A percentile compares a stretch with the other conserved stretches of the same genome.
These are phyloP conservation scores for Olyra latifolia DNA, from an alignment of 176 grass and related monocot species.

Conservation along the genomic window DNA sequence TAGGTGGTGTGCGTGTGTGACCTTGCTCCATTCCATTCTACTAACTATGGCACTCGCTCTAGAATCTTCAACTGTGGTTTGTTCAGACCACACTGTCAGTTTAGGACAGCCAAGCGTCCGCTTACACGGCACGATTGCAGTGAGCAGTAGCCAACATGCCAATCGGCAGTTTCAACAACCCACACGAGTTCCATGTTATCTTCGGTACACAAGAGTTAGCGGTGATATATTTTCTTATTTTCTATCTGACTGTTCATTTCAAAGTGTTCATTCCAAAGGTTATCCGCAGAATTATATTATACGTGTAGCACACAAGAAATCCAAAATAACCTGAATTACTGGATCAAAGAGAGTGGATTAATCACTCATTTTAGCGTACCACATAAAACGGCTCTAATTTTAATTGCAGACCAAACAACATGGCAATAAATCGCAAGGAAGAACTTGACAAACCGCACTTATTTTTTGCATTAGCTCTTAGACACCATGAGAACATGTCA, in stretches of 20 bases:
- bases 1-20: background rate
- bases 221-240: too few species aligned
- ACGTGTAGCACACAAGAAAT: too few species aligned
- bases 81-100: background rate
- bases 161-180: background rate
- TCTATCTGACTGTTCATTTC: too few species aligned
- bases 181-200: background rate
- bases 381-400: too few species aligned
- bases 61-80: background rate
- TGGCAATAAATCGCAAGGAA: background rate
- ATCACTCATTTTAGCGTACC: too few species aligned
- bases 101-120: background rate
- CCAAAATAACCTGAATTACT: too few species aligned
- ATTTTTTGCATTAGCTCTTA: background rate
- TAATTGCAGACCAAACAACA: background rate
- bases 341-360: too few species aligned
- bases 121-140: background rate
- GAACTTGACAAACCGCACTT: background rate
- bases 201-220: too few species aligned
- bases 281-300: too few species aligned
- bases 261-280: too few species aligned
- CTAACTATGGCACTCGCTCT: background rate
- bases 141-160: background rate
- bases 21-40: background rate
- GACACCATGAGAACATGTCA: background rate